These are phyloP conservation scores for Alternaria triticimaculans DNA, from an alignment of 2,329 filamentous ascomycete genomes.

Conservation along the genomic window DNA sequence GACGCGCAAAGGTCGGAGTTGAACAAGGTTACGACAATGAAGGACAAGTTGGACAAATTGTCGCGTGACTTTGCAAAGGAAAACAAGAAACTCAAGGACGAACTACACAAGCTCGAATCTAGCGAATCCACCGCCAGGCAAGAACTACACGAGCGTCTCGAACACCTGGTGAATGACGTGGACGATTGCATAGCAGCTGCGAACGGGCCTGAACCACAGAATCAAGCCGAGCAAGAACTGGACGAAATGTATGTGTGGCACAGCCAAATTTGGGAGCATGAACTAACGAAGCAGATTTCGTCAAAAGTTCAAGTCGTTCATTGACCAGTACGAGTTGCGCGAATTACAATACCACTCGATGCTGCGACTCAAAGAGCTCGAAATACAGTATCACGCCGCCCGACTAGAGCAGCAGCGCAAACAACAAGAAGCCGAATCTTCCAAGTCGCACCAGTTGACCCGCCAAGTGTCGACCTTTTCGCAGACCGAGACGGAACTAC, in stretches of 20 bases:
- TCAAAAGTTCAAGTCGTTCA: slow-evolving; percentile 91
- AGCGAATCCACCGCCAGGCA: slow-evolving; percentile 82
- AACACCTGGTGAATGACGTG: slow-evolving; percentile 79
- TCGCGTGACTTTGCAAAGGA: slow-evolving; percentile 94
- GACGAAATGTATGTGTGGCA: slow-evolving; percentile 77
- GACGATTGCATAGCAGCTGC: slow-evolving; percentile 89
- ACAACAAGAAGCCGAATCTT: slow-evolving; percentile 79
- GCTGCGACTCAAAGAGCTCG: slow-evolving; percentile 91
- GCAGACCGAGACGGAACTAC: slow-evolving; percentile 90
- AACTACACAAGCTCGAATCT: slow-evolving; percentile 82
- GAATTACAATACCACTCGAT: slow-evolving; percentile 93
- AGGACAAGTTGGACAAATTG: slow-evolving; percentile 96
- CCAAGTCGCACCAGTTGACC: slow-evolving; percentile 83
- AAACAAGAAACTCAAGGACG: slow-evolving; percentile 98
- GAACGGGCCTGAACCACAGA: slow-evolving; percentile 74
- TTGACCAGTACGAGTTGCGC: slow-evolving; percentile 95
- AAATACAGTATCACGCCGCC: slow-evolving; percentile 90
- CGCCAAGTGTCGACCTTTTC: slow-evolving; percentile 93
- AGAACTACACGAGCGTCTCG: slow-evolving; percentile 84
- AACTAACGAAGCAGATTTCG: slow-evolving; percentile 52
- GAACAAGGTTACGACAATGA: slow-evolving; percentile 87
- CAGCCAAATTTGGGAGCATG: not conserved
- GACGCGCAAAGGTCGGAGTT: slow-evolving; percentile 87
- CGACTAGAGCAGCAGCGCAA: slow-evolving; percentile 91
- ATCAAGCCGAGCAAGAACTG: slow-evolving; percentile 84